phyloP scores from a whole-genome alignment of 1,139 yeast genomes.

The Candida sp. region DNA sequence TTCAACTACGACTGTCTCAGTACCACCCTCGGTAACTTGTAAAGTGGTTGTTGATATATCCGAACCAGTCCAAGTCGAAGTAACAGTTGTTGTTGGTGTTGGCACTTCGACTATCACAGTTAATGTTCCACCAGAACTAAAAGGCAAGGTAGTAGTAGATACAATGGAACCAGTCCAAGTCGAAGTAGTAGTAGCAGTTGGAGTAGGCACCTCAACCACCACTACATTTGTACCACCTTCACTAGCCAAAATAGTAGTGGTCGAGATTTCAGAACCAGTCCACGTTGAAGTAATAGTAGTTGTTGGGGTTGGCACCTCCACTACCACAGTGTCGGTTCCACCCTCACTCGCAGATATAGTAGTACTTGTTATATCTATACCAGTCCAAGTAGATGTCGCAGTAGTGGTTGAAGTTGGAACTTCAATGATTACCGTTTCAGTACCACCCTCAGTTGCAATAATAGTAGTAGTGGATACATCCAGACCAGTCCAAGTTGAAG shows the following conservation, averaged over 20 bases:
- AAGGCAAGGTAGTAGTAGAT: slow-evolving; percentile 15
- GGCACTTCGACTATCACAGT: slow-evolving; percentile 16
- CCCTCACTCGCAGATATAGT: slow-evolving; percentile 5
- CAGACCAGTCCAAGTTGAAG: slow-evolving; percentile 11
- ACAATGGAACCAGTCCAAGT: slow-evolving; percentile 21
- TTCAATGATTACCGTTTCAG: slow-evolving; percentile 11
- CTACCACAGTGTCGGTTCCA: slow-evolving; percentile 11
- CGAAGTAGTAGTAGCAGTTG: slow-evolving; percentile 9
- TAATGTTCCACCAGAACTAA: slow-evolving; percentile 11
- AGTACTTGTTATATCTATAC: slow-evolving; percentile 6
- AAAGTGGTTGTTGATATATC: slow-evolving; percentile 7
- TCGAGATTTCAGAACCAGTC: slow-evolving; percentile 6
- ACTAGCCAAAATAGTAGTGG: slow-evolving; percentile 7
- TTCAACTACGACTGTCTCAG: slow-evolving; percentile 16
- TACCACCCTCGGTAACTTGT: slow-evolving; percentile 10
- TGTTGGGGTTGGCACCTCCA: slow-evolving; percentile 11
- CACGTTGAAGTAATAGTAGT: slow-evolving; percentile 5
- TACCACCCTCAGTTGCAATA: slow-evolving; percentile 9
- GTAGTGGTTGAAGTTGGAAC: slow-evolving; percentile 6
- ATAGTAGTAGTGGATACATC: slow-evolving; percentile 8
- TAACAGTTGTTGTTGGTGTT: slow-evolving; percentile 11
- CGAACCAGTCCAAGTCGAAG: slow-evolving; percentile 8
- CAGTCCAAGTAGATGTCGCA: slow-evolving; percentile 7
- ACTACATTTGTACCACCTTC: slow-evolving; percentile 10
- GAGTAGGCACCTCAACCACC: slow-evolving; percentile 12